Evolutionary conservation across 1,284 basidiomycete species (phyloP).

Genomic region (Tylopilus sp.): DNA sequence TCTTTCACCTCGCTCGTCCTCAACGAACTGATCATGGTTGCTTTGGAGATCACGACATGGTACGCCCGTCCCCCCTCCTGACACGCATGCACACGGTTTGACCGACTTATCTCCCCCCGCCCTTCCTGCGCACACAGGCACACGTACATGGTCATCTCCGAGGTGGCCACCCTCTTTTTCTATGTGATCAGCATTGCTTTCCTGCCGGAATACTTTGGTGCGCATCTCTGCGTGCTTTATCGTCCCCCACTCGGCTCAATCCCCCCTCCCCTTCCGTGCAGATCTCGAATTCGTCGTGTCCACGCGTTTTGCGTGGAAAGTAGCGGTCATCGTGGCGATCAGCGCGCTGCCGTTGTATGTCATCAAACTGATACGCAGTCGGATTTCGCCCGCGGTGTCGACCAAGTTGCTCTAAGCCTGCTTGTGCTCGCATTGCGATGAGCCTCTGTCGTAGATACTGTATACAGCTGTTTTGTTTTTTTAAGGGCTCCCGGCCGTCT

Average conservation of each 20-base stretch:
- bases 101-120: background rate
- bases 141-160: constrained; percentile 91
- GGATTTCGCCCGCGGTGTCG: constrained; percentile 90
- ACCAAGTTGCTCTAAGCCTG: constrained; percentile 74
- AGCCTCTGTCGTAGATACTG: too few species aligned
- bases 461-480: too few species aligned
- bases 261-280: constrained; percentile 33
- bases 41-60: constrained; percentile 97
- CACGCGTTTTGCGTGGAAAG: constrained; percentile 89
- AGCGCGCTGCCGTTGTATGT: constrained; percentile 90
- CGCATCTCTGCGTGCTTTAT: constrained; percentile 22
- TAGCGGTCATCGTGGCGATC: constrained; percentile 90
- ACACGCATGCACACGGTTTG: background rate
- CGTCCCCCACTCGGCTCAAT: background rate
- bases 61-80: constrained; percentile 31
- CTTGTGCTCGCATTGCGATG: too few species aligned
- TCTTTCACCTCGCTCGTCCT: constrained; percentile 95
- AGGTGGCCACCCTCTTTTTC: constrained; percentile 84
- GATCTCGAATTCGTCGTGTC: constrained; percentile 93
- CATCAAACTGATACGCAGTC: constrained; percentile 82
- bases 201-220: constrained; percentile 96
- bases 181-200: constrained; percentile 93
- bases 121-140: constrained; percentile 56
- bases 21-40: constrained; percentile 99
- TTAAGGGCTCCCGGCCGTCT: too few species aligned